phyloP scores from a whole-genome alignment of 1,139 yeast genomes.

The Lodderomyces orthopsilosis region DNA sequence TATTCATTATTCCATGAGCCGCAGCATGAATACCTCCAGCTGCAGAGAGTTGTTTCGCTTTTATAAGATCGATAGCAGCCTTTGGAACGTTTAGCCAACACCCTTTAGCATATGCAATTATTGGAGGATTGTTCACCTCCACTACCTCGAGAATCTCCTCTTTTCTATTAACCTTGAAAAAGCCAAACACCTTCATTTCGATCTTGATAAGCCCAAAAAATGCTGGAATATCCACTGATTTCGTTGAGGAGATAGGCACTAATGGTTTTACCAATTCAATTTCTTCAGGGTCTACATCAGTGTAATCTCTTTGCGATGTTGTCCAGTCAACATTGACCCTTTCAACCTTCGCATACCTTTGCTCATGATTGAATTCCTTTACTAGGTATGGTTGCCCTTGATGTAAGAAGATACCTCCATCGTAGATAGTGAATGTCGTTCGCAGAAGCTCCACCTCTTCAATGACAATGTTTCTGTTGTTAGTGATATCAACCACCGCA shows the following conservation, averaged over 20 bases:
- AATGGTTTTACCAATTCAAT: constrained; percentile 64
- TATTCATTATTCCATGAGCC: constrained; percentile 81
- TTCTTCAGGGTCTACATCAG: constrained; percentile 85
- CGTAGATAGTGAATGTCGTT: constrained; percentile 86
- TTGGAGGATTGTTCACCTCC: constrained; percentile 88
- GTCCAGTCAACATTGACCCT: constrained; percentile 92
- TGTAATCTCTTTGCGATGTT: constrained; percentile 85
- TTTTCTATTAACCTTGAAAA: constrained; percentile 76
- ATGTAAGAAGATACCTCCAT: constrained; percentile 92
- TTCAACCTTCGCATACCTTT: constrained; percentile 74
- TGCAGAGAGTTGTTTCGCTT: constrained; percentile 54
- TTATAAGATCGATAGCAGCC: constrained; percentile 55
- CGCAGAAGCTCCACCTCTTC: constrained; percentile 92
- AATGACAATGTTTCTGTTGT: constrained; percentile 67
- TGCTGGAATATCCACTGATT: constrained; percentile 54
- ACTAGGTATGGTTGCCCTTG: constrained; percentile 90
- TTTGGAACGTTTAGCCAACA: constrained; percentile 87
- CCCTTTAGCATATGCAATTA: constrained; percentile 66
- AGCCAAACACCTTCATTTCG: constrained; percentile 84
- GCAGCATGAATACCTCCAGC: constrained; percentile 98
- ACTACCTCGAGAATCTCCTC: constrained; percentile 85
- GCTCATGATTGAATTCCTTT: constrained; percentile 75
- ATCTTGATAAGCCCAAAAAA: constrained; percentile 73
- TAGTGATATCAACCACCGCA: constrained; percentile 87
- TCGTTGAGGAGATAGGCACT: constrained; percentile 18